Evolutionary conservation across 768 basidiomycete genomes (phyloP).

Genomic region (Naganishia vaughanmartiniae): DNA sequence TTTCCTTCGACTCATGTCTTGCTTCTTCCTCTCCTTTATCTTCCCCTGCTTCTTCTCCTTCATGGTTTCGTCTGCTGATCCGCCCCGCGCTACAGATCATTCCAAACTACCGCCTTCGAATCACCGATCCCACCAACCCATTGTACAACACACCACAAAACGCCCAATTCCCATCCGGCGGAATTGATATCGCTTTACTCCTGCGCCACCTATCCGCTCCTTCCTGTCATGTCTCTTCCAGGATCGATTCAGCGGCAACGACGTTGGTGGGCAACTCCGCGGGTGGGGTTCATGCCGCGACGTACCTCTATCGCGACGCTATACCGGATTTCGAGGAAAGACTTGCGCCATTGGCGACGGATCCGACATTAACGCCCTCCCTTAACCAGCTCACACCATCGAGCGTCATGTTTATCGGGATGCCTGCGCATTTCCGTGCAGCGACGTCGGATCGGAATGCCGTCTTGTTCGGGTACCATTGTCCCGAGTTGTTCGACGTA

Average conservation of each 20-base stretch:
- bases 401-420: constrained; percentile 5
- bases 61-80: background rate
- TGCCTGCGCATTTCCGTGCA: constrained; percentile 17
- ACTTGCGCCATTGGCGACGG: constrained; percentile 3
- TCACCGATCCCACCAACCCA: background rate
- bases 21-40: background rate
- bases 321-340: background rate
- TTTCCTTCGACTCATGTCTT: background rate
- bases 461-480: constrained; percentile 24
- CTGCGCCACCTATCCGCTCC: constrained; percentile 7
- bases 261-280: constrained; percentile 23
- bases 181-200: constrained; percentile 21
- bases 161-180: constrained; percentile 25
- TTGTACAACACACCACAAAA: constrained; percentile 14
- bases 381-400: background rate
- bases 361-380: background rate
- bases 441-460: background rate
- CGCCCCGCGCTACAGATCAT: constrained; percentile 12
- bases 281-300: constrained; percentile 18
- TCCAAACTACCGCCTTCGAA: constrained; percentile 28
- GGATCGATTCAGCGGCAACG: background rate
- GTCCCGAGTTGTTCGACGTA: background rate
- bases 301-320: constrained; percentile 27
- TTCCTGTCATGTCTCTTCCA: background rate
- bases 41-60: background rate